Conservation (phyloP, 2,329 filamentous ascomycete genomes). For the Graphilbum fragrans region DNA sequence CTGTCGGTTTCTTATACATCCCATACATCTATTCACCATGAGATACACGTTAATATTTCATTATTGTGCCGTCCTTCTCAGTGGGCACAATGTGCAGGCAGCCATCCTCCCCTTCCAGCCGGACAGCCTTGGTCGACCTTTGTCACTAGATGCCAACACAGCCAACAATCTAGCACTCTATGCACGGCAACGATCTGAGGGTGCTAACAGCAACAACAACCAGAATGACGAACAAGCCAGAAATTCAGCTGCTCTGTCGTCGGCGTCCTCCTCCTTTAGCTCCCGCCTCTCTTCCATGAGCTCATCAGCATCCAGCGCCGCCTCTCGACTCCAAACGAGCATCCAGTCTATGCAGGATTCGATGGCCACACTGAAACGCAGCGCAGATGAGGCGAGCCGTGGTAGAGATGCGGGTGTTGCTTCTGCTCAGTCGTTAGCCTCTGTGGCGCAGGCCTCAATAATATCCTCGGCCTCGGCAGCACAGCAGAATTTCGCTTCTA, state of each 20-base stretch:
- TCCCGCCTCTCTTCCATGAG: slow-evolving; percentile 4
- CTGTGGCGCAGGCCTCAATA: slow-evolving; percentile 1
- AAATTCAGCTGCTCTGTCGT: not conserved
- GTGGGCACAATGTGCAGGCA: too few species aligned
- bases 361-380: not conserved
- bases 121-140: too few species aligned
- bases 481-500: not conserved
- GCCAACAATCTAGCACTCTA: too few species aligned
- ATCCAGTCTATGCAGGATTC: slow-evolving; percentile 4
- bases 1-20: too few species aligned
- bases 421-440: slow-evolving; percentile 3
- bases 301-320: slow-evolving; percentile 3
- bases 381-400: not conserved
- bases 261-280: slow-evolving; percentile 5
- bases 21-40: too few species aligned
- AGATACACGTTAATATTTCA: too few species aligned
- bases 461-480: not conserved
- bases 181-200: too few species aligned
- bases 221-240: not conserved
- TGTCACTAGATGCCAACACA: too few species aligned
- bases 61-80: too few species aligned
- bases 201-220: not conserved
- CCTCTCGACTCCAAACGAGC: slow-evolving; percentile 3
- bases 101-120: too few species aligned
- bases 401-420: not conserved